These are phyloP conservation scores for Paramecium octaurelia DNA, from an alignment of 73 alveolate genomes.

Conservation along the genomic window DNA sequence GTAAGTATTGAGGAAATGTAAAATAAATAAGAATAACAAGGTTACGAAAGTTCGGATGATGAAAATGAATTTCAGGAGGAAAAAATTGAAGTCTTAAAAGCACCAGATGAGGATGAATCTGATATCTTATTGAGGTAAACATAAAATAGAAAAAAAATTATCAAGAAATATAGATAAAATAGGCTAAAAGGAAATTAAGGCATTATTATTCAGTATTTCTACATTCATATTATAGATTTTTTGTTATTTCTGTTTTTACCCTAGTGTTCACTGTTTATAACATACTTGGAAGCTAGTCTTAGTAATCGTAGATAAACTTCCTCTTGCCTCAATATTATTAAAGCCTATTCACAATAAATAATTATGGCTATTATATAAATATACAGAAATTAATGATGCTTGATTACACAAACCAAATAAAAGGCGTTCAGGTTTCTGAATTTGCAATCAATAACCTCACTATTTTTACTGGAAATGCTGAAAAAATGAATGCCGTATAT, in stretches of 20 bases:
- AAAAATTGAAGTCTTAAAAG: not conserved
- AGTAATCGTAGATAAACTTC: not conserved
- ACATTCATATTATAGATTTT: not conserved
- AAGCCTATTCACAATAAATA: not conserved
- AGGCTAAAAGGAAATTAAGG: constrained; percentile 25
- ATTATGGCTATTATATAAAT: not conserved
- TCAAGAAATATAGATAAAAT: constrained; percentile 15
- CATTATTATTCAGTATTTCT: not conserved
- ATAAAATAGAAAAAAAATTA: not conserved
- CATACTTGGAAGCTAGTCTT: not conserved
- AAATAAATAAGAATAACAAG: not conserved
- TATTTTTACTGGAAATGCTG: constrained; percentile 23
- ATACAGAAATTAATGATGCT: not conserved
- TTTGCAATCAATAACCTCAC: not conserved
- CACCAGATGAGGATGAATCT: not conserved
- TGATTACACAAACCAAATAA: not conserved
- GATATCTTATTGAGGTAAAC: not conserved
- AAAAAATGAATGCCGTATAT: not conserved
- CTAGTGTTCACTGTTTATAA: constrained; percentile 17
- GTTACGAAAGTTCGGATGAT: not conserved
- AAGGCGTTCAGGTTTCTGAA: not conserved
- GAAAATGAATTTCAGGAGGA: not conserved
- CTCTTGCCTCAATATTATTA: constrained; percentile 9
- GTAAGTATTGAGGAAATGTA: not conserved
- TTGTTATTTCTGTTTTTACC: not conserved